Evolutionary conservation across 169 alveolate species (phyloP).

Genomic region (Plasmodium gaboni): DNA sequence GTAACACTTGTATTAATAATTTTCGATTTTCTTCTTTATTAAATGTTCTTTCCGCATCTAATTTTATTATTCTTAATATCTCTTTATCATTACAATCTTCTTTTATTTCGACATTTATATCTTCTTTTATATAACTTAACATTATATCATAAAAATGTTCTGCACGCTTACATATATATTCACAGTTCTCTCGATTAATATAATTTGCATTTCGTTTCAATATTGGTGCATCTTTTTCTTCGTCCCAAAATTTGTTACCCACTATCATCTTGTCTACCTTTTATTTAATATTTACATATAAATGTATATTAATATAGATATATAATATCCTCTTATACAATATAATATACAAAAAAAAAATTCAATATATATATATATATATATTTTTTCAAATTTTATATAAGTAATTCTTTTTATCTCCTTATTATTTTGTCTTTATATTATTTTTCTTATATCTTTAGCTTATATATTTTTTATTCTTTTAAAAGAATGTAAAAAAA

Average conservation of each 20-base stretch:
- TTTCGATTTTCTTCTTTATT: constrained; percentile 76
- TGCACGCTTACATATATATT: constrained; percentile 65
- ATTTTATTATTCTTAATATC: constrained; percentile 78
- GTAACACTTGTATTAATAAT: constrained; percentile 70
- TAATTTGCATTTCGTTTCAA: constrained; percentile 68
- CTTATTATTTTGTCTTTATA: too few species aligned
- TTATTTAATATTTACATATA: too few species aligned
- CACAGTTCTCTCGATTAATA: constrained; percentile 50
- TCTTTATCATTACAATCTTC: constrained; percentile 77
- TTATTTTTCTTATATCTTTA: neutral
- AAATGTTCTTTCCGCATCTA: constrained; percentile 87
- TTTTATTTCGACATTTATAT: constrained; percentile 46
- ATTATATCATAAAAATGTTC: constrained; percentile 69
- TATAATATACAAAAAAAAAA: too few species aligned
- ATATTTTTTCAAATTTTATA: too few species aligned
- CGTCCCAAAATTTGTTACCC: constrained; percentile 75
- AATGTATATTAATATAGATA: too few species aligned
- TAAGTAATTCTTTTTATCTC: too few species aligned
- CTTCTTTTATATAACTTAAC: constrained; percentile 76
- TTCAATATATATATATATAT: too few species aligned
- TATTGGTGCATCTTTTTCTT: constrained; percentile 76
- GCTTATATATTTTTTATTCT: constrained; percentile 7
- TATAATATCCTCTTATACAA: too few species aligned
- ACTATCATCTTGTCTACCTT: constrained; percentile 42
- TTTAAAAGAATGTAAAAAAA: constrained; percentile 9